phyloP scores from a whole-genome alignment of 1,284 basidiomycete genomes.

The Irpex sp. region DNA sequence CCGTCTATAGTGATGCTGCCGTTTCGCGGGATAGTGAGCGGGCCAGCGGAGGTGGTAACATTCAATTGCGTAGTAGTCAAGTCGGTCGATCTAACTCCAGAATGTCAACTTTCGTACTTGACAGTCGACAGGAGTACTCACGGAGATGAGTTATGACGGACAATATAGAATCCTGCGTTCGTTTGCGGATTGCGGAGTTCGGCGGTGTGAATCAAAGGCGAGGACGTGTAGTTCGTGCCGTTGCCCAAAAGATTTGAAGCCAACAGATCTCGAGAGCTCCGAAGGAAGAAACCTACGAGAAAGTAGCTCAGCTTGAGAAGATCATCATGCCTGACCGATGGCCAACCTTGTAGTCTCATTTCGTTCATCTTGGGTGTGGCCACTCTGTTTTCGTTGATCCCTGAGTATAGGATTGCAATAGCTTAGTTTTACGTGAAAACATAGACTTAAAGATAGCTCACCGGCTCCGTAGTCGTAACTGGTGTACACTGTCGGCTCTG shows the following conservation, averaged over 20 bases:
- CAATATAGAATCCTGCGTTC: conserved; percentile 47
- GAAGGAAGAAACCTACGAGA: conserved; percentile 40
- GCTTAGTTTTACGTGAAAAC: background rate
- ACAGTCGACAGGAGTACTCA: conserved; percentile 19
- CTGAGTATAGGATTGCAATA: conserved; percentile 15
- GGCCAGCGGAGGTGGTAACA: conserved; percentile 39
- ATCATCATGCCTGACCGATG: conserved; percentile 14
- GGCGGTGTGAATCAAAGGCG: conserved; percentile 41
- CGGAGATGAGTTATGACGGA: conserved; percentile 44
- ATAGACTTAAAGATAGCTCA: conserved; percentile 12
- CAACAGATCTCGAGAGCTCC: conserved; percentile 43
- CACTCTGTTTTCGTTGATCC: conserved; percentile 50
- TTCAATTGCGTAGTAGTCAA: conserved; percentile 29
- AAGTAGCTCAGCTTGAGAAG: background rate
- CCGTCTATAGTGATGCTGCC: conserved; percentile 41
- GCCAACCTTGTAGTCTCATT: conserved; percentile 46
- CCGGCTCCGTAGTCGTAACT: conserved; percentile 51
- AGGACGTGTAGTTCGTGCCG: conserved; percentile 44
- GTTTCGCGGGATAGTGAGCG: conserved; percentile 33
- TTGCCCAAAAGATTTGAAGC: conserved; percentile 37
- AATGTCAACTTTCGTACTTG: too few species aligned
- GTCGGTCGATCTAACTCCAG: conserved; percentile 1
- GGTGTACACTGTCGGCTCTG: conserved; percentile 42
- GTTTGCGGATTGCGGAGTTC: conserved; percentile 44
- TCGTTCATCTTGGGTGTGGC: conserved; percentile 51